A percentile compares a stretch with the other conserved stretches of the same genome.
Conservation (phyloP, 176 grass and related monocot species). For the Carex kokanica region DNA sequence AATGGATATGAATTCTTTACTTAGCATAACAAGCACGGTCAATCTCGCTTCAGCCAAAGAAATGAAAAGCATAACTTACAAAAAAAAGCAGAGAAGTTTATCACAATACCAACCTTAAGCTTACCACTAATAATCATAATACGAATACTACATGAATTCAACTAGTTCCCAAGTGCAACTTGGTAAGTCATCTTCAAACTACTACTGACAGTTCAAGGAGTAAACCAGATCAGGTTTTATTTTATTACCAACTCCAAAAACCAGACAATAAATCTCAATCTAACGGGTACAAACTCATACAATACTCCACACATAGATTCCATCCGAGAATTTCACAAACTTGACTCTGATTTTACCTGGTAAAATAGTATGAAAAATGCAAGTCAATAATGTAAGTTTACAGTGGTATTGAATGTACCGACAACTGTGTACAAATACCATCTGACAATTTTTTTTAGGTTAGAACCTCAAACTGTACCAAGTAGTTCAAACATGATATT, state of each 20-base stretch:
- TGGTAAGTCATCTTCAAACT: background rate
- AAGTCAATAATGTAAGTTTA: background rate
- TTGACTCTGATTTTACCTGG: slow-evolving; percentile 33
- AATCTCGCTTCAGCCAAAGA: too few species aligned
- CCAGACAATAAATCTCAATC: background rate
- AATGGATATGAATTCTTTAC: too few species aligned
- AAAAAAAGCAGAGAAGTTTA: background rate
- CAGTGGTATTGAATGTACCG: background rate
- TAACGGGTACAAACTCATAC: background rate
- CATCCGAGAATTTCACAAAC: background rate
- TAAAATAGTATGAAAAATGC: background rate
- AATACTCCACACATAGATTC: background rate
- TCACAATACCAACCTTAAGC: background rate
- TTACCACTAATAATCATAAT: background rate
- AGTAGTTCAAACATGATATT: too few species aligned
- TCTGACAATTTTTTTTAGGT: background rate
- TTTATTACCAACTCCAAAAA: background rate
- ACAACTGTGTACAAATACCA: background rate
- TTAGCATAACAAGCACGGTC: too few species aligned
- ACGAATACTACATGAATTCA: background rate
- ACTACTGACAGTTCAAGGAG: background rate
- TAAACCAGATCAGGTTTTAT: background rate
- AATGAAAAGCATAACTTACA: background rate
- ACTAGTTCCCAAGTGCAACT: background rate
- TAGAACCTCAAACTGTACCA: too few species aligned